A percentile compares a stretch with the other conserved stretches of the same genome.
These are phyloP conservation scores for Collybiopsis confluens DNA, from an alignment of 768 basidiomycete species.

Conservation along the genomic window DNA sequence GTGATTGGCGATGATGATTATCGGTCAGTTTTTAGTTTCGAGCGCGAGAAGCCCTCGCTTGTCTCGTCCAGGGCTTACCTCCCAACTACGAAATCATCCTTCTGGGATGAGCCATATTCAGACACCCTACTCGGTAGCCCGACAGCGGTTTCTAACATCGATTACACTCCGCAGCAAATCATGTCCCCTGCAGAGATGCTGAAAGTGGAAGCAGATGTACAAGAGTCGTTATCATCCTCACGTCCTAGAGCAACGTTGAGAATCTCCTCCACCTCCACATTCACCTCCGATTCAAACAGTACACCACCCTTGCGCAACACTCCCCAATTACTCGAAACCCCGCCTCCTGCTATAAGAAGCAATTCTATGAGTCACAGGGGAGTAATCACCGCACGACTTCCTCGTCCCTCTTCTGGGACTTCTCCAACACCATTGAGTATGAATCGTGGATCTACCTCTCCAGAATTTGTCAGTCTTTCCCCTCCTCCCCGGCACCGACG, in stretches of 20 bases:
- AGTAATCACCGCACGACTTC: conserved; percentile 16
- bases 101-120: conserved; percentile 44
- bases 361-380: conserved; percentile 24
- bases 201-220: conserved; percentile 50
- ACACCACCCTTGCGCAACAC: neutral
- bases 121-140: conserved; percentile 36
- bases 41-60: conserved; percentile 30
- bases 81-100: conserved; percentile 28
- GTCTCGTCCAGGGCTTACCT: conserved; percentile 14
- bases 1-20: conserved; percentile 44
- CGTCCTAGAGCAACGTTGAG: conserved; percentile 33
- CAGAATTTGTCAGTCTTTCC: conserved; percentile 6
- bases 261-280: conserved; percentile 37
- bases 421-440: neutral
- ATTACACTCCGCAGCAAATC: conserved; percentile 61
- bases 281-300: conserved; percentile 9
- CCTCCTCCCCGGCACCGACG: conserved; percentile 10
- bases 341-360: conserved; percentile 1
- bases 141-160: conserved; percentile 22
- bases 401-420: conserved; percentile 5
- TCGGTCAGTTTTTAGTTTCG: conserved; percentile 52
- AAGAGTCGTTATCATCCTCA: conserved; percentile 19
- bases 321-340: neutral
- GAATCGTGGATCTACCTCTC: neutral
- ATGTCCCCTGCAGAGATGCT: conserved; percentile 66